A percentile compares a stretch with the other conserved stretches of the same genome.
Conservation (phyloP, 192 early-diverging fungal species). For the Mycoemilia scoparia region DNA sequence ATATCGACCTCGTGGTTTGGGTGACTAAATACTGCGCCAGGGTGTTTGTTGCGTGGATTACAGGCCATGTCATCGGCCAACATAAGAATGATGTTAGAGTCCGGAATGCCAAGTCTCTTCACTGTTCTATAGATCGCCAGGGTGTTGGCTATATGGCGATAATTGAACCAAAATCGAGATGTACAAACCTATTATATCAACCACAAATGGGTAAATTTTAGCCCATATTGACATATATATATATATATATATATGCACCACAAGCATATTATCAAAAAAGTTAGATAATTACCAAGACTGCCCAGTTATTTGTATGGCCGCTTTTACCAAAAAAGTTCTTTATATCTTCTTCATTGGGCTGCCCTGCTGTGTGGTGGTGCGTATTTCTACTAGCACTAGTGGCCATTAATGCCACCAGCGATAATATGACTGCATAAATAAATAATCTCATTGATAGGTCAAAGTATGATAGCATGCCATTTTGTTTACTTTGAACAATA, state of each 20-base stretch:
- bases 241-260: background rate
- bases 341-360: slow-evolving; percentile 9
- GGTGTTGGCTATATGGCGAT: slow-evolving; percentile 95
- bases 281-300: slow-evolving; percentile 56
- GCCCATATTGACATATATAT: background rate
- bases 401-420: too few species aligned
- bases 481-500: too few species aligned
- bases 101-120: slow-evolving; percentile 93
- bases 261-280: slow-evolving; percentile 1
- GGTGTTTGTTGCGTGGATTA: slow-evolving; percentile 83
- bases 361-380: too few species aligned
- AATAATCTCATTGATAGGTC: too few species aligned
- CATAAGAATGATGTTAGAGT: slow-evolving; percentile 98
- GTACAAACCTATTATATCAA: slow-evolving; percentile 58
- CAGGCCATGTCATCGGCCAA: slow-evolving; percentile 97
- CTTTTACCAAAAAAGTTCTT: slow-evolving; percentile 40
- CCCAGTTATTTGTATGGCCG: slow-evolving; percentile 96
- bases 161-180: slow-evolving; percentile 99
- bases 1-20: slow-evolving; percentile 62
- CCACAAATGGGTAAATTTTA: background rate
- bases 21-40: slow-evolving; percentile 88
- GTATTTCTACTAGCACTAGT: too few species aligned
- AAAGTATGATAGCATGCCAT: too few species aligned
- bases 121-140: slow-evolving; percentile 98
- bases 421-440: too few species aligned